Evolutionary conservation across 208 protist species (phyloP).

Genomic region (Leishmania amazonensis): DNA sequence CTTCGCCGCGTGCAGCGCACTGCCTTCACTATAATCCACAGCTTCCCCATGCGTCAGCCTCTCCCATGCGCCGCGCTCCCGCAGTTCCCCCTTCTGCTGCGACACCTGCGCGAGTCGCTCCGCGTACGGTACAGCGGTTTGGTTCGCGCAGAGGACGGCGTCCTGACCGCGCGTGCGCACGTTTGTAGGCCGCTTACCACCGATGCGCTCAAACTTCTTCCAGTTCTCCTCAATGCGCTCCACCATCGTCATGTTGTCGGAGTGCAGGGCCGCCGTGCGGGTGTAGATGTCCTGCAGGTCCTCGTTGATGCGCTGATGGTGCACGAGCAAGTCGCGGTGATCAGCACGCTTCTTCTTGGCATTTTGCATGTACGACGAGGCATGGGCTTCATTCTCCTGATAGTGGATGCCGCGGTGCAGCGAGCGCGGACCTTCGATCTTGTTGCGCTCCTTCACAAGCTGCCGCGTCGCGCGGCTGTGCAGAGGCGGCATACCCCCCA

Average conservation of each 20-base stretch:
- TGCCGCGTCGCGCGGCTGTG: constrained; percentile 70
- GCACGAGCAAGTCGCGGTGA: constrained; percentile 82
- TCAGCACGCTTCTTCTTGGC: constrained; percentile 40
- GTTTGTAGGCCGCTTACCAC: constrained; percentile 60
- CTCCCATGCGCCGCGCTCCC: constrained; percentile 57
- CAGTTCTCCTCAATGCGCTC: constrained; percentile 87
- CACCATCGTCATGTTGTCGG: constrained; percentile 81
- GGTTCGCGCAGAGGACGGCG: constrained; percentile 56
- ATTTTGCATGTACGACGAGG: constrained; percentile 53
- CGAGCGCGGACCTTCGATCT: constrained; percentile 64
- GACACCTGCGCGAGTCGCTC: constrained; percentile 65
- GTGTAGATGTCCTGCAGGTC: constrained; percentile 82
- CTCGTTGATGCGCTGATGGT: constrained; percentile 88
- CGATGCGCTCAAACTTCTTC: constrained; percentile 83
- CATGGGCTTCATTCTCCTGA: constrained; percentile 48
- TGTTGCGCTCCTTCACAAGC: constrained; percentile 62
- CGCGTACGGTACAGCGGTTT: constrained; percentile 56
- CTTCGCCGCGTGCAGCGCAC: constrained; percentile 76
- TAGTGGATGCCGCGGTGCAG: constrained; percentile 89
- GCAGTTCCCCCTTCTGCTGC: constrained; percentile 65
- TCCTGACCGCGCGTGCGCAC: constrained; percentile 22
- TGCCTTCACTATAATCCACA: constrained; percentile 73
- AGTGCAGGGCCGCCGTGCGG: constrained; percentile 74
- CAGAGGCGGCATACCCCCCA: constrained; percentile 67
- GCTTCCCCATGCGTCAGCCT: constrained; percentile 77